Base-by-base conservation (phyloP, 1,139 yeast species). In the Yamadazyma jaroonii region DNA sequence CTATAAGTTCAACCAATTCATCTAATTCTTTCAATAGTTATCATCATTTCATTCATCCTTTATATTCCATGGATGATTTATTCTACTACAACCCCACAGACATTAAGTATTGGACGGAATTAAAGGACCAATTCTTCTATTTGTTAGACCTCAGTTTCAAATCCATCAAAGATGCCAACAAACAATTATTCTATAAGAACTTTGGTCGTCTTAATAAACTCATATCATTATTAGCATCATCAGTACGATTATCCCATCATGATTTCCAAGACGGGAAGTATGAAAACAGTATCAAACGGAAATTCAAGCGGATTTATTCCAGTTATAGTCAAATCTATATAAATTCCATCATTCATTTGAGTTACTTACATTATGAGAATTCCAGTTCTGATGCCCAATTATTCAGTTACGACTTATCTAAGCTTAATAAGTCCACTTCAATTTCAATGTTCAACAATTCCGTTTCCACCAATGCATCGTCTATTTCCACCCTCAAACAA, bases 21-120 rank as follows among this genome's bases (percentile, higher is more conserved):
- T 52, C 64, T 1, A 47, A 54, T 7, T 49, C 59, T 2, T 52
- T 61, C 15, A 33, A 30, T 8, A 53, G 62, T 6, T 68, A 69
- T 46, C 77, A 71, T 48, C 71, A 67, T 40, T 71, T 71, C 46
- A 51, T 56, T 5, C 69, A 65, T 40, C 75, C 76, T 6, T 62
- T 71, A 34, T 71, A 65, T 46, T 52, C 69, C 7, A 54, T 64
- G 50, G 63, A 66, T 6, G 60, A 61, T 8, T 53, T 78, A 13
- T 81, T 82, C 52, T 81, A 80, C 51, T 66, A 67, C 36, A 79
- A 78, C 40, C 70, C 77, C 5, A 58, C 73, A 1, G 90, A 84
- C 53, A 59, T 81, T 20, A 59, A 67, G n/a, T 63, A 66, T 8
- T 83, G 89, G 89, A 62, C 74, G 3, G 75, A 71, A 12, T 54